These are phyloP conservation scores for Arthrocladium fulminans DNA, from an alignment of 2,329 filamentous ascomycete genomes.

Conservation along the genomic window DNA sequence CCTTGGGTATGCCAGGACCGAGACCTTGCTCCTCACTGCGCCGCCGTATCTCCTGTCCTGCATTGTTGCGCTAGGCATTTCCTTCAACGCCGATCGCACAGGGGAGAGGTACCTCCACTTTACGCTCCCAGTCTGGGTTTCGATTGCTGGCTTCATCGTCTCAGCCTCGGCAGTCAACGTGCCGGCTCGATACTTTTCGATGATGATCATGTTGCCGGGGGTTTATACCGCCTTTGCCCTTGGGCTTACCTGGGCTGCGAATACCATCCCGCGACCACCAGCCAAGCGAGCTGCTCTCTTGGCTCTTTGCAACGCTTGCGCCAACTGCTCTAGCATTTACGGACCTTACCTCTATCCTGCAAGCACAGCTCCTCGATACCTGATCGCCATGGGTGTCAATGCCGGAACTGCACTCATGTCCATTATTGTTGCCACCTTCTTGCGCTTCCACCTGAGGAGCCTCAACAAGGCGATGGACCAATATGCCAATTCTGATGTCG, in stretches of 20 bases:
- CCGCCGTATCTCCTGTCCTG: conserved; percentile 26
- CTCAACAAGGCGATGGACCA: neutral
- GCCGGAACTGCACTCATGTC: neutral
- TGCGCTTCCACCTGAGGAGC: neutral
- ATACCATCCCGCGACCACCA: conserved; percentile 64
- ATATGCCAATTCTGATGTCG: neutral
- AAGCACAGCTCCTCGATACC: conserved; percentile 31
- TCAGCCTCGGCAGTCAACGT: conserved; percentile 47
- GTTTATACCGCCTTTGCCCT: conserved; percentile 54
- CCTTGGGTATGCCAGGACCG: conserved; percentile 38
- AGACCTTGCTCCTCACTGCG: conserved; percentile 42
- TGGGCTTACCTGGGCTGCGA: conserved; percentile 64
- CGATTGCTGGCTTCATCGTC: conserved; percentile 44
- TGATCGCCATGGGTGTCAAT: conserved; percentile 48
- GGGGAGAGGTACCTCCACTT: conserved; percentile 63
- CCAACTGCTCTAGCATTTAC: conserved; percentile 62
- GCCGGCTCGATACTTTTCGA: conserved; percentile 55
- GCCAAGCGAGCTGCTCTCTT: conserved; percentile 65
- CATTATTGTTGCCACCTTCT: neutral
- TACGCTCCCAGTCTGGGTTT: conserved; percentile 43
- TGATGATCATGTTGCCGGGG: conserved; percentile 10
- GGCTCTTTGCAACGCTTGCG: conserved; percentile 66
- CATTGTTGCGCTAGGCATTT: conserved; percentile 15
- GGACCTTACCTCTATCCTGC: conserved; percentile 50
- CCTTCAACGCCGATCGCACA: conserved; percentile 41